Base-by-base conservation (phyloP, 768 basidiomycete species). In the Podaxis mareebaensis region DNA sequence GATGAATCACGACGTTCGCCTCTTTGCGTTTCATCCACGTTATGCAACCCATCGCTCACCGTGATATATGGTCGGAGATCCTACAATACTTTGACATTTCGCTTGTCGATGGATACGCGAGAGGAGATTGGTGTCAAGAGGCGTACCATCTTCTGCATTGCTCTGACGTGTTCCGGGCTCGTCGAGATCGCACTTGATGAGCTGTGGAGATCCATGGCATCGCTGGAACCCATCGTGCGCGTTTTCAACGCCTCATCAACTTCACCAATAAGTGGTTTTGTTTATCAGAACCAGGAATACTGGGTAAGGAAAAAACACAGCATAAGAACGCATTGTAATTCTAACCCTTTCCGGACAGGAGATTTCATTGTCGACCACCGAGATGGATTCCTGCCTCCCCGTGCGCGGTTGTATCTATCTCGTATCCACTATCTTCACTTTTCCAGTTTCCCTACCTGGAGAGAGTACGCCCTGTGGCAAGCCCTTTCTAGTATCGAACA, bases 21-120 rank as follows among this genome's bases (percentile, higher is more conserved):
- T 44, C 15, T 1, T 44, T 17, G 13, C 5, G 15, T n/a, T 44
- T n/a, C 42, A 44, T 42, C 40, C 15, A 22, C 30, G 33, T 12
- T 2, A 58, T 58, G 44, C 28, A 33, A n/a, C 2, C 57, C n/a
- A 6, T 10, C 28, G 12, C 7, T 1, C 22, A 58, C 58, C 28
- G 33, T 22, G 59, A 60, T 8, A n/a, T 60, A 3, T 60, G 59
- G 59, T 24, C 12, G 7, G 38, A 53, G 6, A 53, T 60, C 24
- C 22, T 60, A 6, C 20, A 17, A 8, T 44, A 53, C 24, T 53
- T 53, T 15, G 3, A n/a, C 5, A 26, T 60, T 20, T 53, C 20
- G 4, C 20, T 60, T 1, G 20, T 22, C 13, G 26, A 53, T 26
- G 51, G 51, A 60, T 20, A 30, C 26, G 6, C 2, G 8, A 28